These are phyloP conservation scores for Talaromyces sp. DNA, from an alignment of 2,329 filamentous ascomycete genomes.

Conservation along the genomic window DNA sequence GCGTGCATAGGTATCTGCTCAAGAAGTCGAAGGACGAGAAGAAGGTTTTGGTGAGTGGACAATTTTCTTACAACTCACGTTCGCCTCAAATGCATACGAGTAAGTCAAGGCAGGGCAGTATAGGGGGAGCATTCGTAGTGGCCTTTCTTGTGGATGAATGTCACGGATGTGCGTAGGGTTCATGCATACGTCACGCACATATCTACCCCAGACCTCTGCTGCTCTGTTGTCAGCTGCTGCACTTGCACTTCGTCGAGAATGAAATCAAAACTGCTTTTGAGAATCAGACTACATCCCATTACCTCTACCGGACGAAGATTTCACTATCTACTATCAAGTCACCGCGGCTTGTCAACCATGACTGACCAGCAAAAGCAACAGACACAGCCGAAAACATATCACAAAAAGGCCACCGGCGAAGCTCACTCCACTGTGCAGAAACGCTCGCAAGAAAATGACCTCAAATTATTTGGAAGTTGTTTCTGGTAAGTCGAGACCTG, in stretches of 20 bases:
- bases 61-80: background rate
- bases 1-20: conserved; percentile 63
- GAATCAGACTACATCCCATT: background rate
- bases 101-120: background rate
- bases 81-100: background rate
- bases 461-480: conserved; percentile 78
- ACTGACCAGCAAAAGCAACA: conserved; percentile 35
- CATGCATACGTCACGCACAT: conserved; percentile 12
- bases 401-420: conserved; percentile 68
- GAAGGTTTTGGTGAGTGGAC: conserved; percentile 52
- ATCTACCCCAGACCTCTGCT: background rate
- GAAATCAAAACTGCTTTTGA: background rate
- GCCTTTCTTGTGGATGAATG: background rate
- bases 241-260: background rate
- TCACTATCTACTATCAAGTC: background rate
- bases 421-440: conserved; percentile 67
- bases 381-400: conserved; percentile 61
- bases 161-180: conserved; percentile 1
- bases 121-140: background rate
- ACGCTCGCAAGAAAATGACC: conserved; percentile 65
- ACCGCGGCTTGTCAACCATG: conserved; percentile 34
- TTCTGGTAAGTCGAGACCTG: conserved; percentile 62
- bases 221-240: background rate
- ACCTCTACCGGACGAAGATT: background rate
- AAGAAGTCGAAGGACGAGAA: conserved; percentile 65